phyloP scores from a whole-genome alignment of 495 filamentous ascomycete species.

The Penicillium herquei region DNA sequence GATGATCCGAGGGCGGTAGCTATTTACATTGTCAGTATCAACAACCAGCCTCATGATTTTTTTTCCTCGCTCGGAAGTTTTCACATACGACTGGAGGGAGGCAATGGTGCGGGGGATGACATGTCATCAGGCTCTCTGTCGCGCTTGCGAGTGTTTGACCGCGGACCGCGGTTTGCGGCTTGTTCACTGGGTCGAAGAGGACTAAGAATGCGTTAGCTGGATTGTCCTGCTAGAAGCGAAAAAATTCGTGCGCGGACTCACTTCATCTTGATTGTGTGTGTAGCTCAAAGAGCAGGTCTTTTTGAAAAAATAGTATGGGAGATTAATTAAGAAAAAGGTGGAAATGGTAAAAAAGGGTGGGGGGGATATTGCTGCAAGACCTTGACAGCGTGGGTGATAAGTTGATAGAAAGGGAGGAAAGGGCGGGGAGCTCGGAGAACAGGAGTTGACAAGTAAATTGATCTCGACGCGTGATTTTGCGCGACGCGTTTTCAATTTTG shows the following conservation, averaged over 20 bases:
- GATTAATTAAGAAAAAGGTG: neutral
- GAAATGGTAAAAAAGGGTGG: neutral
- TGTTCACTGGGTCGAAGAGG: conserved; percentile 80
- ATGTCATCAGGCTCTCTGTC: conserved; percentile 77
- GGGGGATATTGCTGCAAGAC: conserved; percentile 9
- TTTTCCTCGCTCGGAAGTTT: neutral
- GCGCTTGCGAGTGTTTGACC: conserved; percentile 71
- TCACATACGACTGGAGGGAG: conserved; percentile 69
- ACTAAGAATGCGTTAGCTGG: conserved; percentile 41
- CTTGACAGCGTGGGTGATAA: conserved; percentile 3
- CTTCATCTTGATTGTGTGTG: conserved; percentile 36
- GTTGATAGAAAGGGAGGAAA: conserved; percentile 14
- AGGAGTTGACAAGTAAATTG: conserved; percentile 11
- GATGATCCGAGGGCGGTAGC: conserved; percentile 35
- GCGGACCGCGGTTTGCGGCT: conserved; percentile 77
- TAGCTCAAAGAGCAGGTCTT: conserved; percentile 6
- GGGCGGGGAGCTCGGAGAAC: conserved; percentile 18
- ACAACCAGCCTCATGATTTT: neutral
- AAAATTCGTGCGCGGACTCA: conserved; percentile 21
- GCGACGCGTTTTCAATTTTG: conserved; percentile 24
- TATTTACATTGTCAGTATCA: conserved; percentile 25
- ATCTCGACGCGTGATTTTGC: conserved; percentile 29
- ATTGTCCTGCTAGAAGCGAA: conserved; percentile 4
- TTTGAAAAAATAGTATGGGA: neutral
- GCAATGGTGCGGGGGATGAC: conserved; percentile 59